Evolutionary conservation across 1,139 yeast genomes (phyloP).

Genomic region (Hansenula anomala): DNA sequence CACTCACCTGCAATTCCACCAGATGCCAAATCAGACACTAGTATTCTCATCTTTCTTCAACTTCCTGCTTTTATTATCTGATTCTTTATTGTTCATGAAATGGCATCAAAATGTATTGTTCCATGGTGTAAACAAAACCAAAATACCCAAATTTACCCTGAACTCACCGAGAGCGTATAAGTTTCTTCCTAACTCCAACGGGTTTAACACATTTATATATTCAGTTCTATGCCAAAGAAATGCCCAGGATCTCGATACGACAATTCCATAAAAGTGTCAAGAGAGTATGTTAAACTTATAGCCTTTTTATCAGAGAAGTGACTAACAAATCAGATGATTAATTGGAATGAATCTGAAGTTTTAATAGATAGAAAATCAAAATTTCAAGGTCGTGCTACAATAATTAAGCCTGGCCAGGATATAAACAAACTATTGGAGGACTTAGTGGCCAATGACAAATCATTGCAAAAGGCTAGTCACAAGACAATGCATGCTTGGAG

Average conservation of each 20-base stretch:
- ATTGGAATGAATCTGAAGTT: constrained; percentile 32
- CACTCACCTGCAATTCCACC: constrained; percentile 2
- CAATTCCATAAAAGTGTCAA: background rate
- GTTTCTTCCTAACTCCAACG: no score
- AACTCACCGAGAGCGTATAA: no score
- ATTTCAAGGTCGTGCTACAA: constrained; percentile 55
- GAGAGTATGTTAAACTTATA: background rate
- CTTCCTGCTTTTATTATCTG: no score
- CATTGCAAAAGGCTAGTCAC: constrained; percentile 51
- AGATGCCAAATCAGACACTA: background rate
- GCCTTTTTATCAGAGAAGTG: background rate
- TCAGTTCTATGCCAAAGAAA: background rate
- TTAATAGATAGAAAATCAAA: constrained; percentile 47
- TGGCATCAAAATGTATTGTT: no score
- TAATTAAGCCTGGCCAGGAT: constrained; percentile 32
- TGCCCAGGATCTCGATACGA: background rate
- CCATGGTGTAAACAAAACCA: no score
- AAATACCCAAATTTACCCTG: no score
- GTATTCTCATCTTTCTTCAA: constrained; percentile 1
- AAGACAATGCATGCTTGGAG: constrained; percentile 70
- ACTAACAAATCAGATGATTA: background rate
- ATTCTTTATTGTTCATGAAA: no score
- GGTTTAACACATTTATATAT: no score
- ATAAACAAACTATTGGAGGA: constrained; percentile 34
- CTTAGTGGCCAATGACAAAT: constrained; percentile 38